A percentile compares a stretch with the other conserved stretches of the same genome.
phyloP scores from a whole-genome alignment of 179 eudicot species.

The Camellia oleifera region DNA sequence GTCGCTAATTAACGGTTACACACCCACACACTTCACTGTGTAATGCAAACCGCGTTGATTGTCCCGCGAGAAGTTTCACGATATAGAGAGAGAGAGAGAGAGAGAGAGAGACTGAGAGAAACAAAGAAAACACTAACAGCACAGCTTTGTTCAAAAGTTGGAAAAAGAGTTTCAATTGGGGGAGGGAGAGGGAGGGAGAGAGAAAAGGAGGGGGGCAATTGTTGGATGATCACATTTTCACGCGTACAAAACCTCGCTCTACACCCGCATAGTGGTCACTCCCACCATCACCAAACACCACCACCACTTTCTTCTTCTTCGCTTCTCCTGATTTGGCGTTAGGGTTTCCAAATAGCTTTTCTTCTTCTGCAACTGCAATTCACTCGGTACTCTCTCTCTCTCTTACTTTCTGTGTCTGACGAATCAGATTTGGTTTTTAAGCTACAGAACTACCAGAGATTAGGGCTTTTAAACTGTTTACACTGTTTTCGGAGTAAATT shows the following conservation, averaged over 20 bases:
- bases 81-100: neutral
- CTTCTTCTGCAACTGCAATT: neutral
- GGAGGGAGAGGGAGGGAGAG: no score
- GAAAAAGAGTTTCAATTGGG: slow-evolving; percentile 5
- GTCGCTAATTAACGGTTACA: neutral
- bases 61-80: neutral
- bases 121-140: slow-evolving; percentile 2
- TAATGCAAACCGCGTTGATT: no score
- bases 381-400: slow-evolving; percentile 13
- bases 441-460: neutral
- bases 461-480: neutral
- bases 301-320: neutral
- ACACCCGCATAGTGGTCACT: neutral
- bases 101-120: neutral
- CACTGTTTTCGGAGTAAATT: neutral
- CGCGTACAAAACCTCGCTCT: slow-evolving; percentile 1
- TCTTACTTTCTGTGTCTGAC: neutral
- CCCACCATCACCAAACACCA: neutral
- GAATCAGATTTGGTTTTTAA: neutral
- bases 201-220: neutral
- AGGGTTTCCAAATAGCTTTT: slow-evolving; percentile 7
- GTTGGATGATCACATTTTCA: slow-evolving; percentile 10
- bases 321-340: neutral
- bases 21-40: neutral
- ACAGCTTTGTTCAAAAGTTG: slow-evolving; percentile 13